phyloP scores from a whole-genome alignment of 2,329 filamentous ascomycete species.

The Sporothrix globosa region DNA sequence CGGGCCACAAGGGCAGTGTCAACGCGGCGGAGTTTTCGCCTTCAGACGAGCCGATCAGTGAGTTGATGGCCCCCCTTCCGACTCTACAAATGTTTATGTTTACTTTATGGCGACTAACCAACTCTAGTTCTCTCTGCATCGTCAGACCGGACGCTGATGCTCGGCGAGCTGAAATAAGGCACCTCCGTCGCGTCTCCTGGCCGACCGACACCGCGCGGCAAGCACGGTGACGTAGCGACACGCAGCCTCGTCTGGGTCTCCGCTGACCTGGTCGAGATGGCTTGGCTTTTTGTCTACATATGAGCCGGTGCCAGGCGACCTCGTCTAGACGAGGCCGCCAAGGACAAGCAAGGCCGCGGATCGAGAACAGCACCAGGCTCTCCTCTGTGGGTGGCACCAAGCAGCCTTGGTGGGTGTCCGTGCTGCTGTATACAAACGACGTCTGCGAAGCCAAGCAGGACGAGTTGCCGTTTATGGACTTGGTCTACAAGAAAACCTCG shows the following conservation, averaged over 20 bases:
- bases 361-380: not conserved
- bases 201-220: not conserved
- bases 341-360: not conserved
- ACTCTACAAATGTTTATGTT: not conserved
- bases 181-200: not conserved
- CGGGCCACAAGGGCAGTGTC: slow-evolving; percentile 91
- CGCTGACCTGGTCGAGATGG: not conserved
- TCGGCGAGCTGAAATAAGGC: slow-evolving; percentile 76
- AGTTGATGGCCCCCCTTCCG: slow-evolving; percentile 48
- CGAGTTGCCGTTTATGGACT: not conserved
- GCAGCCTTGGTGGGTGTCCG: not conserved
- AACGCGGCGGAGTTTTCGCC: slow-evolving; percentile 94
- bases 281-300: not conserved
- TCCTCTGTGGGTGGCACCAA: not conserved
- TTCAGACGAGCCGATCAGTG: slow-evolving; percentile 81
- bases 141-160: slow-evolving; percentile 81
- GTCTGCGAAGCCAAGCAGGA: not conserved
- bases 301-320: not conserved
- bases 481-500: not conserved
- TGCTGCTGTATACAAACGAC: not conserved
- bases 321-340: slow-evolving; percentile 8
- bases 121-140: slow-evolving; percentile 79
- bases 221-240: not conserved
- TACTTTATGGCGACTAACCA: slow-evolving; percentile 42
- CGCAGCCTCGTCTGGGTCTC: not conserved